Conservation (phyloP, 2,329 filamentous ascomycete genomes). For the Aspergillus persii region DNA sequence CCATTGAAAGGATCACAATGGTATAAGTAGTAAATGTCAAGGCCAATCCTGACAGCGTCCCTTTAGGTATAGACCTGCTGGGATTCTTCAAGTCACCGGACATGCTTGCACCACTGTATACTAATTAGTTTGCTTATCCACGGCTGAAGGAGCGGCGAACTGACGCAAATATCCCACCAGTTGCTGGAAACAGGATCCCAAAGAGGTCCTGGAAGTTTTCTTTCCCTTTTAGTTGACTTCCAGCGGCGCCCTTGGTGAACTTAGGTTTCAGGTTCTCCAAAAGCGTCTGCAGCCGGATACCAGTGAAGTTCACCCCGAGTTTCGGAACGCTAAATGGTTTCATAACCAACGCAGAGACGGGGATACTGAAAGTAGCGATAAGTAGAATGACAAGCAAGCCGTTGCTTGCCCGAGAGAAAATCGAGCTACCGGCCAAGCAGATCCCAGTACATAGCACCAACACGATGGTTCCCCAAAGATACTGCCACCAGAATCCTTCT, state of each 20-base stretch:
- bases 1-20: conserved; percentile 74
- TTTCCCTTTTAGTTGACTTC: conserved; percentile 60
- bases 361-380: conserved; percentile 76
- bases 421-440: conserved; percentile 74
- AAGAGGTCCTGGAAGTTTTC: conserved; percentile 79
- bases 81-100: conserved; percentile 81
- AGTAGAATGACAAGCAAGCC: conserved; percentile 69
- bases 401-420: conserved; percentile 79
- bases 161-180: conserved; percentile 58
- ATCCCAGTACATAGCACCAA: conserved; percentile 70
- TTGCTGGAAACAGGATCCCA: conserved; percentile 78
- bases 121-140: conserved; percentile 54
- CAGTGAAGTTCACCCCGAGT: conserved; percentile 72
- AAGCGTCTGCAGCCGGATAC: conserved; percentile 68
- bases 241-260: conserved; percentile 61
- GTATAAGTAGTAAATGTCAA: conserved; percentile 76
- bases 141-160: conserved; percentile 23
- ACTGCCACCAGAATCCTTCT: conserved; percentile 72
- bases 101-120: conserved; percentile 72
- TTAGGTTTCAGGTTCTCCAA: conserved; percentile 69
- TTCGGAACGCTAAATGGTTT: conserved; percentile 64
- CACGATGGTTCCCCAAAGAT: conserved; percentile 71
- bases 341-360: conserved; percentile 69
- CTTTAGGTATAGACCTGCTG: conserved; percentile 78
- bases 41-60: conserved; percentile 74